Evolutionary conservation across 2,329 filamentous ascomycete species (phyloP), one percentile per base, ranked within the genome.

Genomic region (Botrytis deweyae): DNA sequence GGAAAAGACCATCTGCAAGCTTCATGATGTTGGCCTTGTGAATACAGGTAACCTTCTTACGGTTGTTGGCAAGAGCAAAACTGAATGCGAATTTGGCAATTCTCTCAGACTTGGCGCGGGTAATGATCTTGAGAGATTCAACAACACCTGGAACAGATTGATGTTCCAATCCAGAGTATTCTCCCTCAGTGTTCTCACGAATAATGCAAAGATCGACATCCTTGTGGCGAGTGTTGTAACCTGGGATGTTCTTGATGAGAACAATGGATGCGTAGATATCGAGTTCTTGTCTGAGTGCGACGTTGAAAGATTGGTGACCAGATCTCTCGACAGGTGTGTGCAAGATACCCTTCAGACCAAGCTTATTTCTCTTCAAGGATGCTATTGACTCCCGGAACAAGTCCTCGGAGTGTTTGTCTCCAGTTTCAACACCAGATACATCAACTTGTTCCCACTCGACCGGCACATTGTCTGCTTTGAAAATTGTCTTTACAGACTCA

Each of bases 21-120:
- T 99, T 99, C 96, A 99, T 99, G 88, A 99, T 99, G 89, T 99
- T 99, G 86, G 96, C 96, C 90, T 99, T 99, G 92, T 99, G 96
- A 83, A 99, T 98, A 88, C 95, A 98, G 79, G 96, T 98, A 74
- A 99, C 94, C 92, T 98, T 98, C 89, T 97, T 95, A 83, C 96
- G 91, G 90, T 97, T 95, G 89, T 99, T 99, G 85, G 96, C 96
- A 74, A 98, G 92, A 74, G 96, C 96, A 82, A 99, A 99, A 83
- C 93, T 92, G 84, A 98, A 98, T 78, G 96, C 96, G 83, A 99
- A 99, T 87, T 97, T 97, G 86, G 95, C 94, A 82, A 99, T 99
- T 83, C 96, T 94, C 91, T 99, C 96, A 73, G 94, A 97, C 90
- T 99, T 98, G 85, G 94, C 94, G 81, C 95, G 94, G 79, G 96